A percentile compares a stretch with the other conserved stretches of the same genome.
Conservation (phyloP, 225 moss, liverwort and hornwort genomes). For the Neckera pumila region DNA sequence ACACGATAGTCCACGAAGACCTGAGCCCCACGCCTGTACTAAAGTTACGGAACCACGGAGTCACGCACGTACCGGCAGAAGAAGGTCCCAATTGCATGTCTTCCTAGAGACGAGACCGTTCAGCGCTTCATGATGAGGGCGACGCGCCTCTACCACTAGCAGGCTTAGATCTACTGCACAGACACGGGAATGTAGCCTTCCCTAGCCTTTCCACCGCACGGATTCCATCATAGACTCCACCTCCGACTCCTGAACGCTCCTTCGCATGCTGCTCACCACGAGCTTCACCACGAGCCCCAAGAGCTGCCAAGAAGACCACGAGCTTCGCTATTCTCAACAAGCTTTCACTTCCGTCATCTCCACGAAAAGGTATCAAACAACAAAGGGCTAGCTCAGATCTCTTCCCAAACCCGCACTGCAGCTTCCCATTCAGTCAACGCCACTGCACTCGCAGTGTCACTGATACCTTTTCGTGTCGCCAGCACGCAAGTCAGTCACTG, state of each 20-base stretch:
- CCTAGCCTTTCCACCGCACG: constrained; percentile 3
- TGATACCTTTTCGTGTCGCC: too few species aligned
- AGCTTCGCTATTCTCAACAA: neutral
- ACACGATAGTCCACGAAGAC: neutral
- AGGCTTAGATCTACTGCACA: neutral
- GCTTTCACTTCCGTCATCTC: neutral
- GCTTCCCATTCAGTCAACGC: neutral
- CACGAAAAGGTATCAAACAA: neutral
- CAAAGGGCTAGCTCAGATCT: neutral
- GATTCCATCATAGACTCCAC: constrained; percentile 1
- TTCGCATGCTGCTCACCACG: neutral
- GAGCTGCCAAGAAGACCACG: neutral
- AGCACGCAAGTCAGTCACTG: neutral
- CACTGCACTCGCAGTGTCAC: neutral
- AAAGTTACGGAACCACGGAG: neutral
- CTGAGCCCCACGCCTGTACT: neutral
- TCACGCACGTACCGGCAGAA: neutral
- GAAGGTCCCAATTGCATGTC: neutral
- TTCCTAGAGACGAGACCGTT: neutral
- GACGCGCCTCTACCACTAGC: neutral
- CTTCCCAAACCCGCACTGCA: neutral
- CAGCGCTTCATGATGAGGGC: neutral
- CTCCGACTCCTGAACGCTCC: neutral
- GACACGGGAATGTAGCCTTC: neutral
- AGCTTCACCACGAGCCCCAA: neutral